Conservation (phyloP, 1,284 basidiomycete genomes). For the Ustilago hordei region DNA sequence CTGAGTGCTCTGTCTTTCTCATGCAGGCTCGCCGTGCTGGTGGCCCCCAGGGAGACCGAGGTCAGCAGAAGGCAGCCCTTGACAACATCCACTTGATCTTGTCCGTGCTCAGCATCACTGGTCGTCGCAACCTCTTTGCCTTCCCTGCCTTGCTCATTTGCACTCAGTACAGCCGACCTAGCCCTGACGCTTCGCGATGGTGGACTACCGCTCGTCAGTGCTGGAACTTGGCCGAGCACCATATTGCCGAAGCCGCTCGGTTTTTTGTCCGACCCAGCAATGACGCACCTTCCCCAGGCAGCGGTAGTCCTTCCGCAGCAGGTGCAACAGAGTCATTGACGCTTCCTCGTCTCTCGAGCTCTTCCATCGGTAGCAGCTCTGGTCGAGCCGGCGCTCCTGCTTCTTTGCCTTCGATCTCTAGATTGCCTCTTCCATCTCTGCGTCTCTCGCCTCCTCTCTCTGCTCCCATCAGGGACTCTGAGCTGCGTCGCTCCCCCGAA, state of each 20-base stretch:
- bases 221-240: constrained; percentile 47
- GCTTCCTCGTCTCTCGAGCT: constrained; percentile 39
- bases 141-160: constrained; percentile 49
- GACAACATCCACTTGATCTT: constrained; percentile 54
- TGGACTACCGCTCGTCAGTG: constrained; percentile 51
- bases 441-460: constrained; percentile 43
- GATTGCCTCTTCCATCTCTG: constrained; percentile 39
- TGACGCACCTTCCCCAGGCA: constrained; percentile 42
- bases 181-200: constrained; percentile 43
- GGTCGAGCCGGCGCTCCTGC: constrained; percentile 16
- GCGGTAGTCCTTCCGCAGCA: not conserved
- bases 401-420: constrained; percentile 36
- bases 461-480: constrained; percentile 9
- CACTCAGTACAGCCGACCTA: constrained; percentile 48
- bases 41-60: constrained; percentile 31
- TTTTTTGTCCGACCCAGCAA: constrained; percentile 49
- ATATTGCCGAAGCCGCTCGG: constrained; percentile 39
- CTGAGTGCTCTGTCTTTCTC: constrained; percentile 72
- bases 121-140: constrained; percentile 50
- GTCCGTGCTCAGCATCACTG: constrained; percentile 45
- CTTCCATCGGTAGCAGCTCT: constrained; percentile 17
- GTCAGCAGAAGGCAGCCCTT: constrained; percentile 44
- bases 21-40: constrained; percentile 67
- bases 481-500: constrained; percentile 23
- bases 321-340: constrained; percentile 24